Conservation (phyloP, 2,329 filamentous ascomycete species). For the Penicillium polonicum region DNA sequence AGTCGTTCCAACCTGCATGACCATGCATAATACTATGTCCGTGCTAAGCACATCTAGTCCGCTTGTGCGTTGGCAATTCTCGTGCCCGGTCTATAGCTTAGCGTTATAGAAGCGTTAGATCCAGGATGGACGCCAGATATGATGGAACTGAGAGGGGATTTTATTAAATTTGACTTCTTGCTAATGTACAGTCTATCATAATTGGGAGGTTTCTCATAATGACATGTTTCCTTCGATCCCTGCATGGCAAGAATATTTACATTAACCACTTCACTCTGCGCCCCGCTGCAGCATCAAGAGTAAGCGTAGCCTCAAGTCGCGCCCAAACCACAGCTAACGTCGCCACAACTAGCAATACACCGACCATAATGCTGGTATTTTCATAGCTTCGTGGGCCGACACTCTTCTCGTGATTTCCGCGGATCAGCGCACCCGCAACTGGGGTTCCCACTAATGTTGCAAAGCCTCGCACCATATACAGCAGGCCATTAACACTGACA, state of each 20-base stretch:
- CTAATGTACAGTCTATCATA: neutral
- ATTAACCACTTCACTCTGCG: slow-evolving; percentile 20
- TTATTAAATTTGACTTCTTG: neutral
- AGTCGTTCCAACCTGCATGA: too few relatives aligned
- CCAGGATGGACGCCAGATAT: neutral
- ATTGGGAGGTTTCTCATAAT: neutral
- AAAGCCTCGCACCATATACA: slow-evolving; percentile 43
- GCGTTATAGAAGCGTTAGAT: neutral
- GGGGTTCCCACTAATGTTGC: slow-evolving; percentile 42
- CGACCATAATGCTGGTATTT: slow-evolving; percentile 28
- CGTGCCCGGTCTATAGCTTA: too few relatives aligned
- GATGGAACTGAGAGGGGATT: neutral
- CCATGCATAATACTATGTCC: too few relatives aligned
- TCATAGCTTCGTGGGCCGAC: slow-evolving; percentile 21
- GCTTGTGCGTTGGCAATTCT: too few relatives aligned
- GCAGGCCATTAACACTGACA: slow-evolving; percentile 39
- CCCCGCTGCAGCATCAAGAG: slow-evolving; percentile 8
- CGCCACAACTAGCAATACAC: slow-evolving; percentile 23
- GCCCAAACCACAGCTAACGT: slow-evolving; percentile 29
- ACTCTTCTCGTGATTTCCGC: slow-evolving; percentile 13
- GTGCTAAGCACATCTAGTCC: too few relatives aligned
- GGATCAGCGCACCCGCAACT: slow-evolving; percentile 31
- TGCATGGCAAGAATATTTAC: neutral
- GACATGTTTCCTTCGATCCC: neutral
- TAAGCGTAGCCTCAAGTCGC: slow-evolving; percentile 24